Conservation (phyloP, 1,139 yeast species). For the Debaryomyces coudertii region DNA sequence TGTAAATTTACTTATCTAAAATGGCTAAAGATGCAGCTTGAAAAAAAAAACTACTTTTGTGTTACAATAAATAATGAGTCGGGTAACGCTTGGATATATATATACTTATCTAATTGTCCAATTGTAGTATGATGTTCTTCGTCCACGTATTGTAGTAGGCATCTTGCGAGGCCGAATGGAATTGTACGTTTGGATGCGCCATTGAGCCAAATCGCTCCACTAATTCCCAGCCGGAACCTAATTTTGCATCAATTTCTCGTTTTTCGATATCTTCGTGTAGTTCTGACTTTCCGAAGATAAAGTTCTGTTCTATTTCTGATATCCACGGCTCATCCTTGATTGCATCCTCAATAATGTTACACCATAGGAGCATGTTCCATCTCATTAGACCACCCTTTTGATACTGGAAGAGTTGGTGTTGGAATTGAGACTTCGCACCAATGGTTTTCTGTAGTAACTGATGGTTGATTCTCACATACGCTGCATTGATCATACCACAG, state of each 20-base stretch:
- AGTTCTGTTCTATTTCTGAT: constrained; percentile 43
- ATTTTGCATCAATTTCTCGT: constrained; percentile 32
- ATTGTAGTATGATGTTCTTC: constrained; percentile 9
- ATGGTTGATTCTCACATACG: constrained; percentile 58
- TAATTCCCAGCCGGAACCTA: constrained; percentile 39
- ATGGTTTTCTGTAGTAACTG: constrained; percentile 45
- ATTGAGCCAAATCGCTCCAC: constrained; percentile 39
- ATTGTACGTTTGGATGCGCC: constrained; percentile 37
- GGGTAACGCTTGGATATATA: background rate
- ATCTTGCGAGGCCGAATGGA: constrained; percentile 31
- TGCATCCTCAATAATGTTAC: constrained; percentile 54
- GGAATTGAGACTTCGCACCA: constrained; percentile 51
- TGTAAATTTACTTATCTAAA: constrained; percentile 7
- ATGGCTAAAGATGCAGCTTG: constrained; percentile 8
- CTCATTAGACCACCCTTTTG: constrained; percentile 57
- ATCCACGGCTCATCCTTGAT: constrained; percentile 61
- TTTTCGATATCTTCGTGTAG: constrained; percentile 24
- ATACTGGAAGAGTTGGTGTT: constrained; percentile 52
- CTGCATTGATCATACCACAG: constrained; percentile 65
- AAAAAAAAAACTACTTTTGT: constrained; percentile 8
- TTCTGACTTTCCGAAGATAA: constrained; percentile 32
- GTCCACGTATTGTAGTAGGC: constrained; percentile 41
- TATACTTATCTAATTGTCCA: constrained; percentile 6
- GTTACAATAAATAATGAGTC: background rate
- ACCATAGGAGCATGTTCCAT: constrained; percentile 53